A percentile compares a stretch with the other conserved stretches of the same genome.
These are phyloP conservation scores for Backusella morwellensis DNA, from an alignment of 192 early-diverging fungal genomes.

Conservation along the genomic window DNA sequence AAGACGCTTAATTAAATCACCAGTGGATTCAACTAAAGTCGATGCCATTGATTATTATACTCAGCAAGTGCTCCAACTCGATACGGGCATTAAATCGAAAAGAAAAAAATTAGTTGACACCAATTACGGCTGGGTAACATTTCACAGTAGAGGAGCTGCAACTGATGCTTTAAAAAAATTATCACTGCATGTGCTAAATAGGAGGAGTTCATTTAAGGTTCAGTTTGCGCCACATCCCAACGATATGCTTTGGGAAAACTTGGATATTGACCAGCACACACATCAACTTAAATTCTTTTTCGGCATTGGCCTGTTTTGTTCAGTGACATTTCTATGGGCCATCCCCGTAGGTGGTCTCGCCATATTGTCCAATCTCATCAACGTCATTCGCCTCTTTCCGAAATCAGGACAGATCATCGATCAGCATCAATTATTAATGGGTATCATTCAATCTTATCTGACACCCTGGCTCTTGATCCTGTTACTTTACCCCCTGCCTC, in stretches of 20 bases:
- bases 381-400: constrained; percentile 59
- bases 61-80: constrained; percentile 37
- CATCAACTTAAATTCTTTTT: constrained; percentile 43
- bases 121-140: constrained; percentile 12
- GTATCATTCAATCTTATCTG: constrained; percentile 62
- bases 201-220: not conserved
- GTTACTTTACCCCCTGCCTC: constrained; percentile 60
- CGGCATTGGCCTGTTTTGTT: constrained; percentile 45
- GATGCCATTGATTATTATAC: constrained; percentile 77
- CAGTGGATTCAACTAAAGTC: constrained; percentile 41
- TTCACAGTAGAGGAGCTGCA: not conserved
- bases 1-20: constrained; percentile 17
- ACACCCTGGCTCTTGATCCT: constrained; percentile 61
- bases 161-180: not conserved
- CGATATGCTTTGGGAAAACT: constrained; percentile 77
- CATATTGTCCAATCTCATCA: constrained; percentile 56
- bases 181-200: not conserved
- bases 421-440: constrained; percentile 45
- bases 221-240: constrained; percentile 61
- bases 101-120: constrained; percentile 26
- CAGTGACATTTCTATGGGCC: constrained; percentile 62
- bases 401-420: constrained; percentile 44
- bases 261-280: constrained; percentile 46
- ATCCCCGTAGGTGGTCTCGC: constrained; percentile 62
- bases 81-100: constrained; percentile 36